Evolutionary conservation across 2,329 filamentous ascomycete species (phyloP).

Genomic region (Exophiala viscosa): DNA sequence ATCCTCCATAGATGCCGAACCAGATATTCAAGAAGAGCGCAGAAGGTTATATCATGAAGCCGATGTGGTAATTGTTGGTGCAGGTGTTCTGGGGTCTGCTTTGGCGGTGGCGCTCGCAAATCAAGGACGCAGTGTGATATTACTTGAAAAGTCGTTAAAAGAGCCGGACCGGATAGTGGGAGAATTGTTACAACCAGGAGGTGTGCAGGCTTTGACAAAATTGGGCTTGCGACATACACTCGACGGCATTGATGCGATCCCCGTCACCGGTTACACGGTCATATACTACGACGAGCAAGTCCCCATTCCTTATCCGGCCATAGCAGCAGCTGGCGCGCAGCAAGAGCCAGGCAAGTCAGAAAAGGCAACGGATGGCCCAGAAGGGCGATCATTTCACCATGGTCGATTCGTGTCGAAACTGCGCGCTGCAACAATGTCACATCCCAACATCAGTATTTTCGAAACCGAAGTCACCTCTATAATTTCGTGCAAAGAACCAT

Average conservation of each 20-base stretch:
- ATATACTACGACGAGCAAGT: slow-evolving; percentile 73
- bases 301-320: slow-evolving; percentile 72
- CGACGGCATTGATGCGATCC: slow-evolving; percentile 81
- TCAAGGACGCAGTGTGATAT: slow-evolving; percentile 84
- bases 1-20: slow-evolving; percentile 21
- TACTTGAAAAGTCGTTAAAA: slow-evolving; percentile 84
- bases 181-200: slow-evolving; percentile 90
- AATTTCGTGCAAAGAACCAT: slow-evolving; percentile 61
- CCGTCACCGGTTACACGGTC: slow-evolving; percentile 81
- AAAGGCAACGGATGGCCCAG: slow-evolving; percentile 49
- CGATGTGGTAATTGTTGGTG: slow-evolving; percentile 89
- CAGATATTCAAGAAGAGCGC: slow-evolving; percentile 39
- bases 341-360: slow-evolving; percentile 15
- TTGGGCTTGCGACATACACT: slow-evolving; percentile 78
- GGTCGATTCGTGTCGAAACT: slow-evolving; percentile 85
- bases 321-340: slow-evolving; percentile 34
- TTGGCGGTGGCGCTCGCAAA: slow-evolving; percentile 78
- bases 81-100: slow-evolving; percentile 84
- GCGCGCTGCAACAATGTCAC: slow-evolving; percentile 66
- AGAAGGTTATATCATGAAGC: slow-evolving; percentile 57
- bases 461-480: slow-evolving; percentile 81
- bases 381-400: slow-evolving; percentile 87
- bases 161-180: slow-evolving; percentile 95
- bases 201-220: slow-evolving; percentile 72
- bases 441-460: slow-evolving; percentile 82